These are phyloP conservation scores for Inonotus hispidus DNA, from an alignment of 1,284 basidiomycete genomes.

Conservation along the genomic window DNA sequence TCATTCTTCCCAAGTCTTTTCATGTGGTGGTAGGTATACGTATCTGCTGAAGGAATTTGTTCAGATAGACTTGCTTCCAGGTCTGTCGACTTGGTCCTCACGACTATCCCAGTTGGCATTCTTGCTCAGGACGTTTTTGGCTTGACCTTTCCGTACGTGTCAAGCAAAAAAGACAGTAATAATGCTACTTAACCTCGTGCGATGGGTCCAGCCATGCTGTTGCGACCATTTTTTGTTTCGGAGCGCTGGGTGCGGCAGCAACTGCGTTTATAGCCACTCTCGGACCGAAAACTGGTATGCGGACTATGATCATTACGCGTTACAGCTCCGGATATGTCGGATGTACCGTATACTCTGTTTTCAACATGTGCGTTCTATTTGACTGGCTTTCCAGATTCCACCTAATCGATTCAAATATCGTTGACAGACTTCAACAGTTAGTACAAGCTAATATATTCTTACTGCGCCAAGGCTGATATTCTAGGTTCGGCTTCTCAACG, in stretches of 20 bases:
- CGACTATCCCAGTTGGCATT: conserved; percentile 53
- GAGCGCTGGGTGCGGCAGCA: conserved; percentile 35
- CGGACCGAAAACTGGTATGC: conserved; percentile 55
- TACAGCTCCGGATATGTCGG: conserved; percentile 55
- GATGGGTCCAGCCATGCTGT: conserved; percentile 35
- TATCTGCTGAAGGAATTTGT: not conserved
- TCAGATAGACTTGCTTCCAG: not conserved
- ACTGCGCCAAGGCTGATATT: no score
- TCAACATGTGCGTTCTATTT: conserved; percentile 38
- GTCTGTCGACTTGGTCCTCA: conserved; percentile 32
- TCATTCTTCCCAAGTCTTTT: conserved; percentile 31
- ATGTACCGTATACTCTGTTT: conserved; percentile 47
- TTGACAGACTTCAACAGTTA: conserved; percentile 39
- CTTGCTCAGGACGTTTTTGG: conserved; percentile 48
- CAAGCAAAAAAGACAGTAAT: not conserved
- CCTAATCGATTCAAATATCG: no score
- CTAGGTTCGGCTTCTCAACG: conserved; percentile 41
- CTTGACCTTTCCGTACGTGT: conserved; percentile 42
- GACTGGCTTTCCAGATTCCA: not conserved
- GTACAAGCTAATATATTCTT: conserved; percentile 4
- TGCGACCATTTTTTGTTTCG: conserved; percentile 40
- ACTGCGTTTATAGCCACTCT: conserved; percentile 52
- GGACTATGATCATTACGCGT: conserved; percentile 55
- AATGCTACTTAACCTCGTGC: not conserved
- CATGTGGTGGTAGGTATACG: conserved; percentile 42